A percentile compares a stretch with the other conserved stretches of the same genome.
Evolutionary conservation across 2,329 filamentous ascomycete genomes (phyloP).

Genomic region (Fusarium floridanum): DNA sequence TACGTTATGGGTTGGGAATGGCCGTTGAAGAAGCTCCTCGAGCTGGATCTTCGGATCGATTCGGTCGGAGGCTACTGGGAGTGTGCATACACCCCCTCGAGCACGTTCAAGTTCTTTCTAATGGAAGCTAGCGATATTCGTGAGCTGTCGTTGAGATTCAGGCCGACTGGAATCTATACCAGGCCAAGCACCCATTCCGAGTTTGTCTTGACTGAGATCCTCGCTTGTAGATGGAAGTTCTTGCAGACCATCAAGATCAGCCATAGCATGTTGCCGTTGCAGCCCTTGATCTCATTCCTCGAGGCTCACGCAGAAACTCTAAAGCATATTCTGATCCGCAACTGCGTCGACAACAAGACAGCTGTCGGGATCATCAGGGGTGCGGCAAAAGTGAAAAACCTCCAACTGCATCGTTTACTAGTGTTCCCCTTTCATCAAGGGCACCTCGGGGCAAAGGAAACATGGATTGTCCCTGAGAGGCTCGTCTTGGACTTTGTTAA

Average conservation of each 20-base stretch:
- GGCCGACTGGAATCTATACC: background rate
- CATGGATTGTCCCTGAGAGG: background rate
- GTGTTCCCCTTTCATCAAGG: background rate
- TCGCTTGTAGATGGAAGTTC: background rate
- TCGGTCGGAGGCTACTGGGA: background rate
- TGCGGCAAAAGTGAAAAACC: background rate
- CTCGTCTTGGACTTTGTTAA: slow-evolving; percentile 13
- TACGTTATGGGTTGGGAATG: background rate
- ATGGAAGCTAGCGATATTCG: background rate
- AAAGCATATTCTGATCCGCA: slow-evolving; percentile 4
- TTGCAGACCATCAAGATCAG: slow-evolving; percentile 5
- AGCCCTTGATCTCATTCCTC: background rate
- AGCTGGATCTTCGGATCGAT: slow-evolving; percentile 5
- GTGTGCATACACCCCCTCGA: no score
- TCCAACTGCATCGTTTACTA: slow-evolving; percentile 17
- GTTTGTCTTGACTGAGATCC: background rate
- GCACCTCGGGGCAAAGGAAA: background rate
- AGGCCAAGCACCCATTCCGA: background rate
- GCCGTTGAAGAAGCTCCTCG: background rate
- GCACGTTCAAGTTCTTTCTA: background rate
- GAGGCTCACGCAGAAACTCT: background rate
- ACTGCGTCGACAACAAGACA: background rate
- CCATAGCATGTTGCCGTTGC: background rate
- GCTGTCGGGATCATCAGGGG: background rate
- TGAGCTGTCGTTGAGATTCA: slow-evolving; percentile 13